Percentiles rank a stretch among this genome's conserved stretches.
Evolutionary conservation across 2,329 filamentous ascomycete species (phyloP).

Genomic region (Cladosporium sphaerospermum): DNA sequence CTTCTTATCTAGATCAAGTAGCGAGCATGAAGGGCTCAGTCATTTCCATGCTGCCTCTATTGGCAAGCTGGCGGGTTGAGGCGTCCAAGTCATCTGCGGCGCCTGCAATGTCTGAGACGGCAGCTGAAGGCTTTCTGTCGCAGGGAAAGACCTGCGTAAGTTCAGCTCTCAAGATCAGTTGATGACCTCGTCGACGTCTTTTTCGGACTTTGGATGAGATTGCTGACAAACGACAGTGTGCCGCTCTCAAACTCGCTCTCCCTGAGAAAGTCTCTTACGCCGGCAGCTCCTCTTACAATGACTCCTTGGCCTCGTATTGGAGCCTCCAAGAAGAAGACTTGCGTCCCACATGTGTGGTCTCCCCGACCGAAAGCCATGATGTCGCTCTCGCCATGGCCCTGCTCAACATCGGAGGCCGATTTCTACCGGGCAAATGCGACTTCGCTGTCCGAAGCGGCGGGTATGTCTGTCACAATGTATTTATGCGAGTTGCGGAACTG

Average conservation of each 20-base stretch:
- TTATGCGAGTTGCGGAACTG: neutral
- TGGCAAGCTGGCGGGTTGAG: neutral
- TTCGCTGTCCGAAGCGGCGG: constrained; percentile 19
- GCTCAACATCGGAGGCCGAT: constrained; percentile 12
- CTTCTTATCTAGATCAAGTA: too few relatives aligned
- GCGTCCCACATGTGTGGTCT: constrained; percentile 17
- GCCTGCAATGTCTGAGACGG: constrained; percentile 2
- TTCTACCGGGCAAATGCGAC: constrained; percentile 10
- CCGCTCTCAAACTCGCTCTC: constrained; percentile 10
- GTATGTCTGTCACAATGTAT: constrained; percentile 3
- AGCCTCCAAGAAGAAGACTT: constrained; percentile 16
- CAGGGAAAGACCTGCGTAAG: neutral
- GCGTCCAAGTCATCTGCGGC: neutral
- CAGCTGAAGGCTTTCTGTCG: neutral
- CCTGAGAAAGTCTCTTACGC: constrained; percentile 12
- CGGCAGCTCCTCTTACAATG: constrained; percentile 14
- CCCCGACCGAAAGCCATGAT: constrained; percentile 16
- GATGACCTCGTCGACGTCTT: neutral
- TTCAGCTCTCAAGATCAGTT: neutral
- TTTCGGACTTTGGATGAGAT: neutral
- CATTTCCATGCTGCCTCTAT: neutral
- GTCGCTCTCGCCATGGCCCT: constrained; percentile 16
- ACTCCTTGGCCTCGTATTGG: constrained; percentile 20
- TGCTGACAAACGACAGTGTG: constrained; percentile 6
- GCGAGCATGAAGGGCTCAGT: too few relatives aligned